Base-by-base conservation (phyloP, 257 asterid genomes). In the Jacaranda copaia region DNA sequence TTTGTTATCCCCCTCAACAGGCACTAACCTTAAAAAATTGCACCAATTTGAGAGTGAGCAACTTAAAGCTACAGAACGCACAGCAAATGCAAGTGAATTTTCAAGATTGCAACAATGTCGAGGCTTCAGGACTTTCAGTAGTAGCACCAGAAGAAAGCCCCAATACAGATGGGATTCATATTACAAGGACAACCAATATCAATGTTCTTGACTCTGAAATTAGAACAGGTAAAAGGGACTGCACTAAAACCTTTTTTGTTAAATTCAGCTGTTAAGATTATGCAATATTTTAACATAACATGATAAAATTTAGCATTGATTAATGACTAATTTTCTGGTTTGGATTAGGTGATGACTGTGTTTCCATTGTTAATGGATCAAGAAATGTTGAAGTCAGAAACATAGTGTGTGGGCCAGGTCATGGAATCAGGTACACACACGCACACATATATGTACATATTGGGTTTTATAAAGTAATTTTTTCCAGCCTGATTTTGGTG, bases 351-450 rank as follows among this genome's bases (percentile, higher is more conserved):
- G 99, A 95, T 81, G 99, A 95, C 72, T 94, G 98, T 67, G 74
- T 94, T 51, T 94, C 99, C 36, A 92, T 94, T 48, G 98, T 92
- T 4, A 87, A 86, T 77, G 97, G 97, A 69, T 86, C 98, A 14
- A 84, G 81, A 72, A 84, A 77, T 73, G 84, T 96, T 56, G 77
- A 73, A 64, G 92, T 88, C 63, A 85, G 75, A 42, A 82, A 84
- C 55, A 88, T 93, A 53, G 78, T 63, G 38, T 96, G 99, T 79
- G 98, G 98, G 68, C 98, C 98, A 2, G 98, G 99, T 32, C 99
- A 96, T 78, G 99, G 99, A 79, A 96, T 96, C 77, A 95, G 99
- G 99, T 95, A 72, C 42, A 2, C 20, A 61, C n/a, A 3, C 20
- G 14, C 48, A 49, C 13, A 53, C 14, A 32, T 6, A 13, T 10